These are phyloP conservation scores for Lyophyllum decastes DNA, from an alignment of 768 basidiomycete genomes.

Conservation along the genomic window DNA sequence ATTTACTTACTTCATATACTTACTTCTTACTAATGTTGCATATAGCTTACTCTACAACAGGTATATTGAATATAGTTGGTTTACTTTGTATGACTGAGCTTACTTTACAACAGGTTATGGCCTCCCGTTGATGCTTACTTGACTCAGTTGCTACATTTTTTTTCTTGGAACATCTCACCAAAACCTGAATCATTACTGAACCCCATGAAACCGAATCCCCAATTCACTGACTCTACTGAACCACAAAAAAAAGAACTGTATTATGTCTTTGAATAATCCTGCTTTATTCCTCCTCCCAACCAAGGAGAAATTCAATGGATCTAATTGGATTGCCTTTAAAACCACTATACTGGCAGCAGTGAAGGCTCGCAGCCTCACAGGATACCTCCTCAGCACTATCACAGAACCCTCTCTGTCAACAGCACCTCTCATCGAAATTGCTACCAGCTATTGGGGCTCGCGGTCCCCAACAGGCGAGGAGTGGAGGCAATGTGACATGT, in stretches of 20 bases:
- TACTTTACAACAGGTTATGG: not conserved
- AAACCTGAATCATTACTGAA: not conserved
- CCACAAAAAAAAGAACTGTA: not conserved
- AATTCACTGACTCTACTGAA: not conserved
- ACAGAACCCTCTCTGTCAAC: not conserved
- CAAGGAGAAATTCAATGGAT: not conserved
- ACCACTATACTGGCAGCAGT: not conserved
- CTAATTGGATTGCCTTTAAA: not conserved
- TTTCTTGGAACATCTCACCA: too few species aligned
- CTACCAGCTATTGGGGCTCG: not conserved
- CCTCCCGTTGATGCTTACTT: not conserved
- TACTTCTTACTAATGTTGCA: too few species aligned
- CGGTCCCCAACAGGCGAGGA: not conserved
- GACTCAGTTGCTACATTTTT: too few species aligned
- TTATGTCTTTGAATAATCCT: not conserved
- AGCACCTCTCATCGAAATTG: too few species aligned
- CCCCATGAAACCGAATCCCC: not conserved
- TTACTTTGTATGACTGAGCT: not conserved
- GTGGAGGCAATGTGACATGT: not conserved
- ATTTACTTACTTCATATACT: too few species aligned
- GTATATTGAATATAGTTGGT: too few species aligned
- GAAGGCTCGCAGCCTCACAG: not conserved
- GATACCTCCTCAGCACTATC: not conserved
- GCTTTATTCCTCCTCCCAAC: not conserved
- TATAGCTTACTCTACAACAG: too few species aligned